Conservation (phyloP, 352 stramenopile species). For the Phytophthora niederhauseri region DNA sequence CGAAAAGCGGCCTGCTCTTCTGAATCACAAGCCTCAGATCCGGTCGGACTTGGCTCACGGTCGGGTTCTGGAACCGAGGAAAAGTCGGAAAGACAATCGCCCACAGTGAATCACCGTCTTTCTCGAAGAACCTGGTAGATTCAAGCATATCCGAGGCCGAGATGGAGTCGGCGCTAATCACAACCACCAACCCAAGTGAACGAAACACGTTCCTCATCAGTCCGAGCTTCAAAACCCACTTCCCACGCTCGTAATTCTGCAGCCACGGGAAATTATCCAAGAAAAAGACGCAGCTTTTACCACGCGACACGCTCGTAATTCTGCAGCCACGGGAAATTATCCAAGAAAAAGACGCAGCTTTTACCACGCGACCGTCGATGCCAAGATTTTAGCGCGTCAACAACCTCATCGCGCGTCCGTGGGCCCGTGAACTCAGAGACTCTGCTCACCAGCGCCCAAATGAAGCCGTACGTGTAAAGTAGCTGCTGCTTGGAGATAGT, state of each 20-base stretch:
- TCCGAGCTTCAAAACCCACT: neutral
- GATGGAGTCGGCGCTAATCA: neutral
- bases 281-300: neutral
- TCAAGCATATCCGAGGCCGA: neutral
- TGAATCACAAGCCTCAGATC: neutral
- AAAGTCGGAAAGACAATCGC: neutral
- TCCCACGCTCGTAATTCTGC: neutral
- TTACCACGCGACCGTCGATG: neutral
- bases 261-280: neutral
- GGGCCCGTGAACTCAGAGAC: neutral
- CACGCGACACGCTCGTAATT: neutral
- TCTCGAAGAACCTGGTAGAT: neutral
- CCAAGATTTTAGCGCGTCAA: neutral
- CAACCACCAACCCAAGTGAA: neutral
- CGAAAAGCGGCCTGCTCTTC: constrained; percentile 1
- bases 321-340: neutral
- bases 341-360: constrained; percentile 1
- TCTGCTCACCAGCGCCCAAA: neutral
- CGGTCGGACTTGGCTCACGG: neutral
- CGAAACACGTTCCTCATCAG: constrained; percentile 3
- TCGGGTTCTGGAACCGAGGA: neutral
- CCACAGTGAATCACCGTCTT: neutral
- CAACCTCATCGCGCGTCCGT: neutral
- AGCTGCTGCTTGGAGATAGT: neutral
- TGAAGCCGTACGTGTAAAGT: neutral